Evolutionary conservation across 306 rosid genomes (phyloP).

Genomic region (Luffa aegyptiaca): DNA sequence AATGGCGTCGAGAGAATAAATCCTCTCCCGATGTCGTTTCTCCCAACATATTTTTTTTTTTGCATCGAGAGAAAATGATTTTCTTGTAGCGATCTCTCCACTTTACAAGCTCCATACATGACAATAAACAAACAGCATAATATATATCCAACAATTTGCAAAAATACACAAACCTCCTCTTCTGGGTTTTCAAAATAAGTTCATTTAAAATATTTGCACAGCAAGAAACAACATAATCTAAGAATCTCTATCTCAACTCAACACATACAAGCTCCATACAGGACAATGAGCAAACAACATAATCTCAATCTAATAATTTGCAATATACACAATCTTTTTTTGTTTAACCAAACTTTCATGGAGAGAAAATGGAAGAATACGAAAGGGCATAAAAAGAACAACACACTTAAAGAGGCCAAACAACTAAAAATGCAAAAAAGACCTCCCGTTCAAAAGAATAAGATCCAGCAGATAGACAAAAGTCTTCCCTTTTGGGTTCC

Average conservation of each 20-base stretch:
- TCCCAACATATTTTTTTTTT: too few relatives aligned
- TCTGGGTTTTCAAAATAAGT: background rate
- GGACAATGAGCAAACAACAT: background rate
- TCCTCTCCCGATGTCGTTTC: too few relatives aligned
- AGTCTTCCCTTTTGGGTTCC: background rate
- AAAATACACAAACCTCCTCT: background rate
- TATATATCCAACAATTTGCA: background rate
- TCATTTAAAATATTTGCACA: background rate
- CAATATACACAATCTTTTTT: background rate
- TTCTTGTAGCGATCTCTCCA: background rate
- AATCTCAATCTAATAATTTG: background rate
- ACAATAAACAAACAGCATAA: background rate
- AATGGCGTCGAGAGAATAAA: too few relatives aligned
- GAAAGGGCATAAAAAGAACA: background rate
- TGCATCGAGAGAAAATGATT: too few relatives aligned
- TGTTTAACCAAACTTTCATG: background rate
- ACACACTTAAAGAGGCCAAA: background rate
- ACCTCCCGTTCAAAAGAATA: background rate
- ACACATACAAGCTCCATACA: background rate
- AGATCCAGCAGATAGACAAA: background rate
- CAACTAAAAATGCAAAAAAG: background rate
- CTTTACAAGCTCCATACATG: background rate
- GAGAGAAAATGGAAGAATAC: background rate
- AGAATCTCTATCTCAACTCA: background rate
- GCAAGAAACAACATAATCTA: background rate